Conservation (phyloP, 495 filamentous ascomycete species). For the Tricharina praecox region DNA sequence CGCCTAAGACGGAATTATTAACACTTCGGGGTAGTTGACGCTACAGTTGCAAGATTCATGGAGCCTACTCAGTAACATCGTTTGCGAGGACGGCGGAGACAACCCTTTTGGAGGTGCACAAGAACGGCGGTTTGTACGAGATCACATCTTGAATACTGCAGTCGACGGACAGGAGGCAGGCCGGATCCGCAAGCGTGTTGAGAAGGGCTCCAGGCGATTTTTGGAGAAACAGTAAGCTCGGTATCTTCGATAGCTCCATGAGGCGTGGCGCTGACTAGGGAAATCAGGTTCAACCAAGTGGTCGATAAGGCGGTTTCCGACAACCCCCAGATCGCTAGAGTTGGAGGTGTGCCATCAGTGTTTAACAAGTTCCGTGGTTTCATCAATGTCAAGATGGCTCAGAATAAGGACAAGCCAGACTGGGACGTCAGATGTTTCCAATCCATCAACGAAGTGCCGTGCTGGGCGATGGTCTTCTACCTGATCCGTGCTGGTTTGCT, state of each 20-base stretch:
- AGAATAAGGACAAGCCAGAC: conserved; percentile 19
- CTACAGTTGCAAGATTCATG: conserved; percentile 26
- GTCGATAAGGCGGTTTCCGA: conserved; percentile 59
- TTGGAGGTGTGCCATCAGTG: conserved; percentile 74
- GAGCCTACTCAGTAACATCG: conserved; percentile 21
- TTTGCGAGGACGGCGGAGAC: conserved; percentile 20
- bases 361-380: conserved; percentile 85
- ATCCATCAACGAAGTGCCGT: conserved; percentile 27
- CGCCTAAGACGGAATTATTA: too few relatives aligned
- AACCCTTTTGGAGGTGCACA: conserved; percentile 19
- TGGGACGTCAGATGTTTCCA: conserved; percentile 26
- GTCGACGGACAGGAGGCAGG: conserved; percentile 18
- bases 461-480: conserved; percentile 88
- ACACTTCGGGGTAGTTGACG: conserved; percentile 21
- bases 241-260: too few relatives aligned
- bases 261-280: conserved; percentile 8
- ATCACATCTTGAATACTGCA: conserved; percentile 21
- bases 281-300: conserved; percentile 47
- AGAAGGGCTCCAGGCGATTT: conserved; percentile 22
- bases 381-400: conserved; percentile 34
- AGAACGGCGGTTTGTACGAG: conserved; percentile 21
- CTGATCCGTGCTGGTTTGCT: conserved; percentile 75
- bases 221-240: conserved; percentile 24
- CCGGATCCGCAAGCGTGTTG: conserved; percentile 20
- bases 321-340: conserved; percentile 70